Percentiles rank a stretch among this genome's conserved stretches.
These are phyloP conservation scores for Termitomyces sp. DNA, from an alignment of 768 basidiomycete genomes.

Conservation along the genomic window DNA sequence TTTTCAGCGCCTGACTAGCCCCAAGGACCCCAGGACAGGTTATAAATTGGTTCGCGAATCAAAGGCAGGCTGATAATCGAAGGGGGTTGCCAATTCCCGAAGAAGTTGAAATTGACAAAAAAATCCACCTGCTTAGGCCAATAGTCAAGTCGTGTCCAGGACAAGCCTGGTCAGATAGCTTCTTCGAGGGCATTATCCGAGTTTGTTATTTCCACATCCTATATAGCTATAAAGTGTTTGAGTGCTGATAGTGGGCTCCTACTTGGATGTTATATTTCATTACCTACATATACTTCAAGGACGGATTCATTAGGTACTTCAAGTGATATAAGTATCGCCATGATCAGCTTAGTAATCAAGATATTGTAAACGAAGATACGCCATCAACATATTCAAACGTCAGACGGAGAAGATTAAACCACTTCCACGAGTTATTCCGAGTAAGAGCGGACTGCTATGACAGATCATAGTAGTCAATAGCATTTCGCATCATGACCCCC, in stretches of 20 bases:
- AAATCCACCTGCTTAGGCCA: slow-evolving; percentile 42
- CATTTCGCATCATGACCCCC: too few species aligned
- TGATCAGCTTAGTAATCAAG: too few species aligned
- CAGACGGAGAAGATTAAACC: too few species aligned
- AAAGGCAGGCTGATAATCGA: slow-evolving; percentile 31
- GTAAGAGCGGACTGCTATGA: too few species aligned
- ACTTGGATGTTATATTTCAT: not conserved
- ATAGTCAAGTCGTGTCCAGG: slow-evolving; percentile 44
- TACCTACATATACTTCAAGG: not conserved
- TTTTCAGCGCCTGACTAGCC: not conserved
- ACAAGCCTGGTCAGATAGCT: slow-evolving; percentile 46
- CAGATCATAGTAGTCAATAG: too few species aligned
- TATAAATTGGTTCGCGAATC: slow-evolving; percentile 66
- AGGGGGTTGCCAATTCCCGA: not conserved
- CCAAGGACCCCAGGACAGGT: slow-evolving; percentile 53
- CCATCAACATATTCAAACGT: too few species aligned
- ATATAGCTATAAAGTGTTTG: not conserved
- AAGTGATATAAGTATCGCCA: not conserved
- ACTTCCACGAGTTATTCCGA: too few species aligned
- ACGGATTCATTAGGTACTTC: not conserved
- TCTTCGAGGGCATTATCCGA: slow-evolving; percentile 60
- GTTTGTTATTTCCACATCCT: slow-evolving; percentile 36
- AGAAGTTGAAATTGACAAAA: slow-evolving; percentile 7
- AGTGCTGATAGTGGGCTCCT: not conserved
- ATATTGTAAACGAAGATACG: too few species aligned